Evolutionary conservation across 495 filamentous ascomycete genomes (phyloP), one percentile per base, ranked within the genome.

Genomic region (Trichoderma gamsii): DNA sequence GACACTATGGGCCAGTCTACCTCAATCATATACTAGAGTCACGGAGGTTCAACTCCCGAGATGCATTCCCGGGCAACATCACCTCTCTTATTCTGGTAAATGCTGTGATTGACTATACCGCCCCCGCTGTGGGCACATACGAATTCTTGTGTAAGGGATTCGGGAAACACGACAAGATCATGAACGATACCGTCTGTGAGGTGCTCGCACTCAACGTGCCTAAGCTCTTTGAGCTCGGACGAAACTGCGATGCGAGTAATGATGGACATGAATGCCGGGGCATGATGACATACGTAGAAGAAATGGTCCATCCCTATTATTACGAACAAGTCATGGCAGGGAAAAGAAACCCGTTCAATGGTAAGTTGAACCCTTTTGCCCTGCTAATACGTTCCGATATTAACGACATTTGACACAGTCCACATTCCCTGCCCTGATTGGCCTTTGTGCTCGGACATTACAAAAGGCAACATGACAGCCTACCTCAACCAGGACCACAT

Each of bases 1-100:
- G 71, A 0, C 84, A 85, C 69, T 87, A 85, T 67, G 80, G 78
- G 1, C 85, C 85, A 15, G 83, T 79, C 56, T 86, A 86, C 67
- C 79, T 79, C 3, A 69, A 76, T 43, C 85, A 86, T 70, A 81
- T 86, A 66, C 71, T 82, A 65, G 67, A 79, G 3, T 49, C 65
- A 8, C 65, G 43, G n/a, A 13, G 15, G 41, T 13, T 41, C 65
- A n/a, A 51, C 65, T 65, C 63, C 11, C 32, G 32, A 4, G 41
- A 41, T 15, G 63, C 63, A 16, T 65, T 65, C 63, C 6, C 35
- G 32, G 63, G 63, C 32, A 66, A 66, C 46, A 68, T 68, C 29
- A 13, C 29, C 2, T 43, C 29, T 6, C 29, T 61, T 41, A 68
- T 59, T 3, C 46, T 63, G 6, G 44, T 68, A 4, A 38, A 61